A percentile compares a stretch with the other conserved stretches of the same genome.
phyloP scores from a whole-genome alignment of 2,329 filamentous ascomycete species.

The Aspergillus proliferans region DNA sequence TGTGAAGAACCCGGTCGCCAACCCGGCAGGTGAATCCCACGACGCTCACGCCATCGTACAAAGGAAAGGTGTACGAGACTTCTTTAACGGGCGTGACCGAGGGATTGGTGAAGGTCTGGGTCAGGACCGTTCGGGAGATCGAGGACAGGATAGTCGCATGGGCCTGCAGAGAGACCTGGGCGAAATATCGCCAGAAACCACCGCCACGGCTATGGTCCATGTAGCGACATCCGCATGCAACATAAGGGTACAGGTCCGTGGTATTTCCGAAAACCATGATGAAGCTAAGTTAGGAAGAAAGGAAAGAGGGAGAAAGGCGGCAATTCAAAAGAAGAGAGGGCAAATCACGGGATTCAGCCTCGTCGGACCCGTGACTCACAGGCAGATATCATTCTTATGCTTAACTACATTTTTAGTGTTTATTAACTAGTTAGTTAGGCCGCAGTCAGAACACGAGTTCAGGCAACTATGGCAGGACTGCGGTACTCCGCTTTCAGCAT shows the following conservation, averaged over 20 bases:
- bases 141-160: conserved; percentile 58
- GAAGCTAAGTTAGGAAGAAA: not conserved
- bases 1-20: conserved; percentile 49
- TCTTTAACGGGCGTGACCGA: conserved; percentile 44
- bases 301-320: not conserved
- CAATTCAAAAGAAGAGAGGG: not conserved
- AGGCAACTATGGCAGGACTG: not conserved
- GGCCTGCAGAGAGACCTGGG: conserved; percentile 52
- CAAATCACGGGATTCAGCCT: no score
- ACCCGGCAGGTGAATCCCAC: conserved; percentile 62
- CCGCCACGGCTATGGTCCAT: not conserved
- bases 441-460: not conserved
- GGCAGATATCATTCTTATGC: no score
- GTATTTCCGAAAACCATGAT: not conserved
- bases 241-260: not conserved
- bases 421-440: not conserved
- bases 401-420: not conserved
- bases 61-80: conserved; percentile 61
- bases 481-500: no score
- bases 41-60: conserved; percentile 67
- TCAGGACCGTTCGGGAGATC: conserved; percentile 46
- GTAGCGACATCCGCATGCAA: conserved; percentile 7
- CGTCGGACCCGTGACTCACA: no score
- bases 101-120: conserved; percentile 59
- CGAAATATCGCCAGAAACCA: conserved; percentile 43